Base-by-base conservation (phyloP, 768 basidiomycete species). In the Rubroboletus satanas region DNA sequence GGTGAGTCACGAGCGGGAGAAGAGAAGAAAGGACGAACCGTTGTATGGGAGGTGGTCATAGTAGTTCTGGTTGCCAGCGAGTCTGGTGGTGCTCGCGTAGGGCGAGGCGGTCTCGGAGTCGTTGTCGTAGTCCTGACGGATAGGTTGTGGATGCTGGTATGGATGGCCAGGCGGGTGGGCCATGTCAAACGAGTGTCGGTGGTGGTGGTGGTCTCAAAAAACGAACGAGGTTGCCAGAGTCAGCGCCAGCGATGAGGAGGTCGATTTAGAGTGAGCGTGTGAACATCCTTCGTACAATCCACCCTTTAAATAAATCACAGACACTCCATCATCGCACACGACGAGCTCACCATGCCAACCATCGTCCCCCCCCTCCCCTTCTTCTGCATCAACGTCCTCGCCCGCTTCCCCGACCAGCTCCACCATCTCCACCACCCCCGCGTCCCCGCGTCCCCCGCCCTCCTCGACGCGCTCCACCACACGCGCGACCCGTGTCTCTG, bases 401-500 rank as follows among this genome's bases (percentile, higher is more conserved):
- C 73, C 7, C 64, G 68, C 11, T 71, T 69, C 57, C 74, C 82
- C 0, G 79, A 84, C 58, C 42, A 38, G 1, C 52, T 62, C n/a
- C 38, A 28, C 52, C 44, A 41, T 8, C 33, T 81, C 79, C 62
- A 62, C 83, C 31, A 70, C 66, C 45, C 59, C 54, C 29, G 50
- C 73, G 80, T 43, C 60, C 71, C 23, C 60, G 68, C 21, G 67
- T 68, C 60, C 65, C 79, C 4, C 77, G 83, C 60, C 71, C 79
- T 52, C 50, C 82, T 50, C 59, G 61, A 75, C 76, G 45, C 61
- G 21, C 52, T 74, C 47, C 18, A 69, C 45, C 45, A 64, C 31
- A 50, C 58, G 0, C 65, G 79, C 1, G 80, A 86, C 59, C 85
- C 88, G 2, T 72, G 77, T 11, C 69, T 86, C 14, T 90, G 88